phyloP scores from a whole-genome alignment of 2,329 filamentous ascomycete genomes.

The Neopestalotiopsis sp. region DNA sequence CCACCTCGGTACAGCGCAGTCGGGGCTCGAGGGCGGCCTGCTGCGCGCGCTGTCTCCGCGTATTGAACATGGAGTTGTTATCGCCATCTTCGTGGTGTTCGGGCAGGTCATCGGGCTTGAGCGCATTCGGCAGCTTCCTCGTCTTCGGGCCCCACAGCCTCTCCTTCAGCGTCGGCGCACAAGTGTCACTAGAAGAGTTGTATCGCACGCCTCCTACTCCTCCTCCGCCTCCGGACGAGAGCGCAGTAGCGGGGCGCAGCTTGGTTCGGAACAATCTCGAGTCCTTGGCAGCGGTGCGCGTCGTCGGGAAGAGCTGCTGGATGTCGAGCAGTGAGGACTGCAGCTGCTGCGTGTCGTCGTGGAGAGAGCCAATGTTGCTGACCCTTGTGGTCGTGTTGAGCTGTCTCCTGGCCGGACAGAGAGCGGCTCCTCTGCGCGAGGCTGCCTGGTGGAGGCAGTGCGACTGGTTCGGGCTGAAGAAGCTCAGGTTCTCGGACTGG shows the following conservation, averaged over 20 bases:
- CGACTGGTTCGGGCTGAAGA: constrained; percentile 49
- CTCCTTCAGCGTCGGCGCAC: constrained; percentile 50
- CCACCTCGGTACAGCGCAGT: constrained; percentile 92
- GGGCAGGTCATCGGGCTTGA: constrained; percentile 65
- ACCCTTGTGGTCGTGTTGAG: constrained; percentile 22
- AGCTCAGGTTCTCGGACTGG: constrained; percentile 66
- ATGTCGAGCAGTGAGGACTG: constrained; percentile 31
- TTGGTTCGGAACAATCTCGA: constrained; percentile 18
- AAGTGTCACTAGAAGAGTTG: constrained; percentile 31
- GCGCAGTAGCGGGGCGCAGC: constrained; percentile 19
- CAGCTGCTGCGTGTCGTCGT: constrained; percentile 22
- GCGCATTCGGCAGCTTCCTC: constrained; percentile 43
- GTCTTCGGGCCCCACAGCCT: constrained; percentile 50
- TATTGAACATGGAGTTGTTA: constrained; percentile 68
- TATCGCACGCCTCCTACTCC: constrained; percentile 29
- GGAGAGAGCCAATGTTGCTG: background rate
- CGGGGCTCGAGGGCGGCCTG: constrained; percentile 85
- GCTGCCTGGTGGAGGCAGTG: constrained; percentile 12
- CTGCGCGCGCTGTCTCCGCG: constrained; percentile 71
- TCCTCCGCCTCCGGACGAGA: constrained; percentile 22
- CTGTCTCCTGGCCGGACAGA: constrained; percentile 31
- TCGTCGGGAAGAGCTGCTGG: constrained; percentile 24
- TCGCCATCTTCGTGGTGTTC: constrained; percentile 61
- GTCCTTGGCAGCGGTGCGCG: constrained; percentile 18
- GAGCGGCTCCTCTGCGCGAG: constrained; percentile 19